Base-by-base conservation (phyloP, 139 green algal species). In the Raphidocelis subcapitata region DNA sequence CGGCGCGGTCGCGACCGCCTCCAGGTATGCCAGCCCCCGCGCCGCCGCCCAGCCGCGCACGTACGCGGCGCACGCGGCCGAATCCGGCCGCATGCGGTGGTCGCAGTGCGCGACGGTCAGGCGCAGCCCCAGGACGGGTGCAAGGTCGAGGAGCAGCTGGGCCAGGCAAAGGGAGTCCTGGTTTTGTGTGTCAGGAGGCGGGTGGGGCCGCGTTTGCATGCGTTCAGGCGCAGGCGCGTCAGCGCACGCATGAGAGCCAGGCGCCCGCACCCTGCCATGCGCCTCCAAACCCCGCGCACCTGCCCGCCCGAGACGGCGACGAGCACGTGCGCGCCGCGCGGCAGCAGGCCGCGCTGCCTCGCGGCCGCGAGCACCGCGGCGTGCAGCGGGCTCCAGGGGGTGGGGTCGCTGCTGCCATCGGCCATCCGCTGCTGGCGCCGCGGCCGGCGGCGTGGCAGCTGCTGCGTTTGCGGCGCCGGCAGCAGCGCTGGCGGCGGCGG, bases 111-210 rank as follows among this genome's bases (percentile, higher is more conserved):
- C 76, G 2, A 83, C 60, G 1, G 55, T 60, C 60, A 86, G 65
- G 16, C 51, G 64, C 81, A 79, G 77, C n/a, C 49, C 41, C 32
- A 35, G 61, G 5, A 52, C 8, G 23, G 56, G 72, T 29, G 67
- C 47, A 57, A 86, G 52, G 72, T 86, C 76, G 20, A 56, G 44
- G 54, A 86, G 60, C 31, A 75, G 31, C 28, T 66, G 68, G 5
- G 75, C 67, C 36, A 86, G 56, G 63, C 67, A 77, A 55, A 86
- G 26, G 20, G 81, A 86, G 63, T 82, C 81, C 81, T 86, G 64
- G 33, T n/a, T n/a, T n/a, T n/a, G n/a, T n/a, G n/a, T n/a, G n/a
- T n/a, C n/a, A n/a, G n/a, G 32, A 49, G 4, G 3, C 36, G 5
- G 65, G 8, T 49, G 41, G 8, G 8, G 41, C 41, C 8, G 8